phyloP scores from a whole-genome alignment of 805 yeast genomes.

The Kregervanrija pseudodelftensis region DNA sequence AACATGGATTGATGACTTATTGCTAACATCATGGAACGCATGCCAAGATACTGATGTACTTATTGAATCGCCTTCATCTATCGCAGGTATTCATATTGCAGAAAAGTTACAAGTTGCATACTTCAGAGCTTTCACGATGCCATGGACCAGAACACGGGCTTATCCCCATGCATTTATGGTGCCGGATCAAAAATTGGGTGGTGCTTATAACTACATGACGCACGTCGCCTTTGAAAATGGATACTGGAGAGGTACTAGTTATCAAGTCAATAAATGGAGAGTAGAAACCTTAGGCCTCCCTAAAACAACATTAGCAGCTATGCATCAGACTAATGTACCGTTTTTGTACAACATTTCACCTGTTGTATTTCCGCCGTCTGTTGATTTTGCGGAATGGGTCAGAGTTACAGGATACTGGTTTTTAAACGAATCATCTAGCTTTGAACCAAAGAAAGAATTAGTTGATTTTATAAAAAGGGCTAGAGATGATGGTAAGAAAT shows the following conservation, averaged over 20 bases:
- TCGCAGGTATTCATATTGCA: constrained; percentile 93
- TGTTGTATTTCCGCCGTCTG: constrained; percentile 81
- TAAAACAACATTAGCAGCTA: constrained; percentile 57
- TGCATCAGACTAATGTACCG: constrained; percentile 79
- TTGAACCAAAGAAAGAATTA: constrained; percentile 55
- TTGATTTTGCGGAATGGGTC: constrained; percentile 94
- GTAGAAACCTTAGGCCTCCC: constrained; percentile 55
- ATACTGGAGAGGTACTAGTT: constrained; percentile 87
- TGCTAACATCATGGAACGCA: constrained; percentile 75
- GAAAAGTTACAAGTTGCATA: constrained; percentile 87
- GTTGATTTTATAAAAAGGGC: constrained; percentile 58
- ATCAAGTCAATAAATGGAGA: constrained; percentile 87
- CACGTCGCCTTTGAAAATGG: constrained; percentile 90
- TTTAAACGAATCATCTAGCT: constrained; percentile 44
- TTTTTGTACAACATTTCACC: constrained; percentile 88
- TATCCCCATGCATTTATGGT: constrained; percentile 96
- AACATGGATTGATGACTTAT: constrained; percentile 74
- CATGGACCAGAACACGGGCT: constrained; percentile 94
- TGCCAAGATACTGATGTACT: constrained; percentile 77
- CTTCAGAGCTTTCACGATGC: constrained; percentile 95
- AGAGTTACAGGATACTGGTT: constrained; percentile 96
- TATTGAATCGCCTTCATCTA: constrained; percentile 93
- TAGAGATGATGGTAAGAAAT: constrained; percentile 47
- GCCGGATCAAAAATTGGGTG: constrained; percentile 89
- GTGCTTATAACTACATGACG: constrained; percentile 85